Base-by-base conservation (phyloP, 352 stramenopile species). In the Globisporangium apiculatum region DNA sequence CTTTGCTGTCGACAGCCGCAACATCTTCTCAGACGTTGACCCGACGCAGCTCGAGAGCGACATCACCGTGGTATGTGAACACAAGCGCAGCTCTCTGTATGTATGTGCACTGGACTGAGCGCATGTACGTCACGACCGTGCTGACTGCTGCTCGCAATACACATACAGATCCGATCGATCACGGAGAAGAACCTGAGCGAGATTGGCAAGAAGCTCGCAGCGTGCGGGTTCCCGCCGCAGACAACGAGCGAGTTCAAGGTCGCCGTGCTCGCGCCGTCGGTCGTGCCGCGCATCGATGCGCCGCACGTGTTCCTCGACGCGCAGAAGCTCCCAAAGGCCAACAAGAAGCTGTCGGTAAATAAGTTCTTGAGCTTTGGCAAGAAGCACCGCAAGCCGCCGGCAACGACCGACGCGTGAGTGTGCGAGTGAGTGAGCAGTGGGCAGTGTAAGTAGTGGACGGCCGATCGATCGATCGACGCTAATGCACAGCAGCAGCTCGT, bases 321-420 rank as follows among this genome's bases (percentile, higher is more conserved):
- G 15, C 62, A 87, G 68, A 82, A 87, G 64, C 66, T 68, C 47
- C 74, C 72, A 5, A 62, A 80, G 48, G 60, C 45, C 5, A 31
- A 71, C 15, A 90, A 88, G 61, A 89, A 90, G 61, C 67, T 90
- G 53, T 82, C 72, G 60, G 73, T 73, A 43, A 90, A 92, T 61
- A 88, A 85, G 55, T 90, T 92, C 47, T 67, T 92, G 56, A 69
- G 74, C 45, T 86, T 86, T 60, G 76, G 76, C 35, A 86, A 83
- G 65, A 77, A 77, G 40, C 72, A 65, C 17, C 72, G 70, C 42
- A 83, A 83, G 56, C 71, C 51, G 45, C 46, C 24, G 24, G 24
- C 43, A 48, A 17, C 43, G 14, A 43, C 24, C 24, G 35, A 5
- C 7, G 47, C 2, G 31, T 17, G 14, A 12, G 12, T 31, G 14